A percentile compares a stretch with the other conserved stretches of the same genome.
phyloP scores from a whole-genome alignment of 257 asterid species.

The Solanum bulbocastanum region DNA sequence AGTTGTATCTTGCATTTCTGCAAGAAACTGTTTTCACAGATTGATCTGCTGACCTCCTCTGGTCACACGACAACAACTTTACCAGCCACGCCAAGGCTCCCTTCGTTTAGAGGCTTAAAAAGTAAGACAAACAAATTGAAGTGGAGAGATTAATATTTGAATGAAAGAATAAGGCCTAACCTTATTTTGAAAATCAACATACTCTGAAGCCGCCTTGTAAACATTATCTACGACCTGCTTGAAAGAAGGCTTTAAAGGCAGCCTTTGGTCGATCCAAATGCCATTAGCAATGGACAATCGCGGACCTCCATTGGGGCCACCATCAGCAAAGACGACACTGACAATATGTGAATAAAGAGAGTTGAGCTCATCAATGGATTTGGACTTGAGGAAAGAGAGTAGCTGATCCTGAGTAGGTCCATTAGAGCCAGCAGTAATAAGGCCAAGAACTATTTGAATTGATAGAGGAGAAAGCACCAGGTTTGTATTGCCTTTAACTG shows the following conservation, averaged over 20 bases:
- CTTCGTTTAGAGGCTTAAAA: not conserved
- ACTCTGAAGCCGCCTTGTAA: not conserved
- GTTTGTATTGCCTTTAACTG: not conserved
- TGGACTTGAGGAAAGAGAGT: not conserved
- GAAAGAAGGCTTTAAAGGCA: not conserved
- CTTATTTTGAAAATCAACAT: not conserved
- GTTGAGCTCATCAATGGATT: not conserved
- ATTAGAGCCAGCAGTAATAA: not conserved
- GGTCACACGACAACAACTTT: not conserved
- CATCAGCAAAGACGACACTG: not conserved
- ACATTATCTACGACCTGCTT: not conserved
- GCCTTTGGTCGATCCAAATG: not conserved
- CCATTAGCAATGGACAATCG: not conserved
- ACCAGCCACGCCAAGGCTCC: not conserved
- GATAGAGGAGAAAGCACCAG: constrained; percentile 14
- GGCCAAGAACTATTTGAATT: constrained; percentile 5
- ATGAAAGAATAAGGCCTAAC: not conserved
- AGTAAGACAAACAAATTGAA: not conserved
- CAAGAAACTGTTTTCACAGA: not conserved
- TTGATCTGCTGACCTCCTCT: not conserved
- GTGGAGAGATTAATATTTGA: not conserved
- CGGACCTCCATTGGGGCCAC: not conserved
- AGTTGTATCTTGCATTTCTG: not conserved
- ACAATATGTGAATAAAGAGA: not conserved
- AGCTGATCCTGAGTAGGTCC: not conserved